A percentile compares a stretch with the other conserved stretches of the same genome.
phyloP scores from a whole-genome alignment of 2,329 filamentous ascomycete species.

The Microsporum ferrugineum region DNA sequence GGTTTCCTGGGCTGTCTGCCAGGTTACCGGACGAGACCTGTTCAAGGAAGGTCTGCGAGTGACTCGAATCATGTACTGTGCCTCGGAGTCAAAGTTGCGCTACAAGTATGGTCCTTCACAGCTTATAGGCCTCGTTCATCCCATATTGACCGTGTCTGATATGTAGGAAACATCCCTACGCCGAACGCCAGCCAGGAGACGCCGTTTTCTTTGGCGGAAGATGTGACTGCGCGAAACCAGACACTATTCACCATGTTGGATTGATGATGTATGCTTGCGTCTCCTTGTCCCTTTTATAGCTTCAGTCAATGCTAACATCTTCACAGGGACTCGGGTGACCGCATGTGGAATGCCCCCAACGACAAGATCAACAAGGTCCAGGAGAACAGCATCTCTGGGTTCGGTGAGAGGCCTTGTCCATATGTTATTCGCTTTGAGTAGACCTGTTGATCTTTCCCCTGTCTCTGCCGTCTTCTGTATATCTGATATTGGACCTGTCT shows the following conservation, averaged over 20 bases:
- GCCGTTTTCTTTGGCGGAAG: conserved; percentile 19
- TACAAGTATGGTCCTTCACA: conserved; percentile 15
- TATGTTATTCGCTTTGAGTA: conserved; percentile 16
- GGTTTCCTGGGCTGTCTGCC: conserved; percentile 21
- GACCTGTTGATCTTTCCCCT: background rate
- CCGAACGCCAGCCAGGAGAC: conserved; percentile 18
- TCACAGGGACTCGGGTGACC: conserved; percentile 18
- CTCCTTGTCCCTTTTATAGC: background rate
- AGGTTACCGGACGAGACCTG: conserved; percentile 21
- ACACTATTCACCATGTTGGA: conserved; percentile 16
- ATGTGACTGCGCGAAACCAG: conserved; percentile 7
- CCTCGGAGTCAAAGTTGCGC: conserved; percentile 13
- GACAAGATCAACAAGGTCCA: conserved; percentile 19
- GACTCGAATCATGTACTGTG: conserved; percentile 21
- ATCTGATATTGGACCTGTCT: conserved; percentile 6
- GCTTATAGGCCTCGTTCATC: background rate
- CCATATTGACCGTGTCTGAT: background rate
- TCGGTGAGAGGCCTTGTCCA: conserved; percentile 18
- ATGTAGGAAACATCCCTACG: conserved; percentile 17
- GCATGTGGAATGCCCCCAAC: conserved; percentile 22
- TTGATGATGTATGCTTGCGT: conserved; percentile 18
- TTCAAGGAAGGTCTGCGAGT: conserved; percentile 19
- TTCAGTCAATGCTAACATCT: background rate
- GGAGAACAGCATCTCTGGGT: conserved; percentile 17
- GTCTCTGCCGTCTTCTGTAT: conserved; percentile 15